These are phyloP conservation scores for Penicillium frequentans DNA, from an alignment of 2,329 filamentous ascomycete genomes.

Conservation along the genomic window DNA sequence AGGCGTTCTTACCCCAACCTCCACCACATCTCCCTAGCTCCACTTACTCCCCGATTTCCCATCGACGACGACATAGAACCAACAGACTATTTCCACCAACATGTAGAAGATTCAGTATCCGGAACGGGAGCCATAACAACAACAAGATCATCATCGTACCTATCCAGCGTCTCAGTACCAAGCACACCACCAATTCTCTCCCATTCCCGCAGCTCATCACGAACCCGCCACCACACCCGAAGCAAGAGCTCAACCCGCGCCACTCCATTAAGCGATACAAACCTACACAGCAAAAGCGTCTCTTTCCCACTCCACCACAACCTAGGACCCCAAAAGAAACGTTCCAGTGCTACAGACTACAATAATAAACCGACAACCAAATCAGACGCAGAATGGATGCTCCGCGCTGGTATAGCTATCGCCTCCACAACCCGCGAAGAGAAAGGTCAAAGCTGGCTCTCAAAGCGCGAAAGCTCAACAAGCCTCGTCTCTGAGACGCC, in stretches of 20 bases:
- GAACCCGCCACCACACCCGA: conserved; percentile 29
- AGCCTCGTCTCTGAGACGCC: conserved; percentile 47
- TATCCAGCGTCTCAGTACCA: conserved; percentile 44
- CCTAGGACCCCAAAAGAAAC: neutral
- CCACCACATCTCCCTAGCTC: conserved; percentile 61
- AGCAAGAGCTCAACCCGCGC: conserved; percentile 36
- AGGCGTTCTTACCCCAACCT: conserved; percentile 62
- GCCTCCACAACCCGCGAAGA: conserved; percentile 58
- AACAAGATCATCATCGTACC: conserved; percentile 35
- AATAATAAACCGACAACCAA: conserved; percentile 8
- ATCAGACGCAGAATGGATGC: conserved; percentile 57
- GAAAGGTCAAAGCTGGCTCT: conserved; percentile 64
- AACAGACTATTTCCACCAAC: conserved; percentile 33
- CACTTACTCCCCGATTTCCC: conserved; percentile 56
- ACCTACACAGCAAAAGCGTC: conserved; percentile 28
- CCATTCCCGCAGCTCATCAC: conserved; percentile 42
- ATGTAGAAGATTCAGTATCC: conserved; percentile 12
- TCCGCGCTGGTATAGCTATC: conserved; percentile 58
- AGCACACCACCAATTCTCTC: conserved; percentile 45
- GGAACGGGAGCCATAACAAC: conserved; percentile 35
- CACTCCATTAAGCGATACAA: conserved; percentile 36
- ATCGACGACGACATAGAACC: conserved; percentile 48
- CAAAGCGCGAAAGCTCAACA: conserved; percentile 57
- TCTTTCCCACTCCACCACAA: conserved; percentile 25
- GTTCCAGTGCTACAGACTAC: neutral